phyloP scores from a whole-genome alignment of 805 yeast species.

The Ogataea allantospora region DNA sequence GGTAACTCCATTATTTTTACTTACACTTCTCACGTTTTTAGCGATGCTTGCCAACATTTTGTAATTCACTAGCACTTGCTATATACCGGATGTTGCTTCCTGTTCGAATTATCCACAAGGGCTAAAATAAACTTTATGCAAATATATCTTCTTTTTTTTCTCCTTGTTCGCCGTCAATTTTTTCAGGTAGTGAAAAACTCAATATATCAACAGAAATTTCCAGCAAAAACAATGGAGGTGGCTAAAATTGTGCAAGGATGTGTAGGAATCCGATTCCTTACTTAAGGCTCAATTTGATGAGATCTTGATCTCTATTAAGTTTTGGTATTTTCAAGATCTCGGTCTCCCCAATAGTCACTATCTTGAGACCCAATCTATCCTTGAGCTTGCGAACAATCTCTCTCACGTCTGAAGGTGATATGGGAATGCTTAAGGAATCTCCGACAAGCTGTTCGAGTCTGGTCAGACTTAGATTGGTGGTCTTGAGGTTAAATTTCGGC shows the following conservation, averaged over 20 bases:
- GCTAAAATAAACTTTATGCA: slow-evolving; percentile 2
- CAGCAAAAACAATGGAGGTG: slow-evolving; percentile 16
- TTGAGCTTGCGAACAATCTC: slow-evolving; percentile 12
- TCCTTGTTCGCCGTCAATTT: slow-evolving; percentile 12
- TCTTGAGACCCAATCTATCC: slow-evolving; percentile 9
- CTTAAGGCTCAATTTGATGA: slow-evolving; percentile 7
- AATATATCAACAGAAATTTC: slow-evolving; percentile 15
- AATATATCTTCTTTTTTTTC: slow-evolving; percentile 6
- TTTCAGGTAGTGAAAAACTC: slow-evolving; percentile 9
- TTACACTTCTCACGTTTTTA: slow-evolving; percentile 34
- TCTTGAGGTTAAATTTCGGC: slow-evolving; percentile 12
- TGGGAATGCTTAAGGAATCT: slow-evolving; percentile 22
- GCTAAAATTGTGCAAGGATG: slow-evolving; percentile 4
- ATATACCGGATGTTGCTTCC: slow-evolving; percentile 6
- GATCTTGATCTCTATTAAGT: slow-evolving; percentile 21
- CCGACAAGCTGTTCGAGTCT: slow-evolving; percentile 19
- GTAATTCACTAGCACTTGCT: slow-evolving; percentile 10
- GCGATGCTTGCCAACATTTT: slow-evolving; percentile 34
- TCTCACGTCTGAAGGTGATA: slow-evolving; percentile 20
- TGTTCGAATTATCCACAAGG: slow-evolving; percentile 2
- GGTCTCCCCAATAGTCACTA: slow-evolving; percentile 21
- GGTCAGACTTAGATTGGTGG: slow-evolving; percentile 15
- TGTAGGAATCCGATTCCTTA: slow-evolving; percentile 4
- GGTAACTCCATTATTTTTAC: slow-evolving; percentile 10
- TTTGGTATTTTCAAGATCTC: slow-evolving; percentile 20